Evolutionary conservation across 2,329 filamentous ascomycete genomes (phyloP).

Genomic region (Colletotrichum sojae): DNA sequence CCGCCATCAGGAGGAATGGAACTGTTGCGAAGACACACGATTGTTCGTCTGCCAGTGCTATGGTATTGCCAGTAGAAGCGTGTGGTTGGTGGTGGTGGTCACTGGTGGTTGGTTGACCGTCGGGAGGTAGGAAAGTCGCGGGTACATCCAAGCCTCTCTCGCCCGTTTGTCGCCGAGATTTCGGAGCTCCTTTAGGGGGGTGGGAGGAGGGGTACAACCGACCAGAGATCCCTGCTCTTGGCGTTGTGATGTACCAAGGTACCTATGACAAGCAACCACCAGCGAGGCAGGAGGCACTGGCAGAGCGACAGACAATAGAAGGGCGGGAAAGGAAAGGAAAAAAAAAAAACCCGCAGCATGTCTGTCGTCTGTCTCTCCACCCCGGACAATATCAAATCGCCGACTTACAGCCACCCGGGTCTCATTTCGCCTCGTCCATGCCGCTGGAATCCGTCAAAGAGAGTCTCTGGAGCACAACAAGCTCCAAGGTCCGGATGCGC

Average conservation of each 20-base stretch:
- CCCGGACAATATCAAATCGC: conserved; percentile 27
- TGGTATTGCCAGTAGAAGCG: neutral
- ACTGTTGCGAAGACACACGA: conserved; percentile 31
- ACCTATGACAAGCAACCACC: conserved; percentile 25
- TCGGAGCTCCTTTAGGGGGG: conserved; percentile 34
- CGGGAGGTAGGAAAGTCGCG: conserved; percentile 19
- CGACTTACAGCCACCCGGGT: conserved; percentile 10
- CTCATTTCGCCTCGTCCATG: conserved; percentile 14
- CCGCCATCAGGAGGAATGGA: conserved; percentile 37
- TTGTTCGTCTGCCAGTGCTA: conserved; percentile 27
- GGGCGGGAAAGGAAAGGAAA: neutral
- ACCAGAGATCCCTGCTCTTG: conserved; percentile 37
- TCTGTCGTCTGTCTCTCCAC: conserved; percentile 5
- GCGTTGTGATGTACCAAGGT: conserved; percentile 17
- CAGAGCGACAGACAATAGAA: neutral
- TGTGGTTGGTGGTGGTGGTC: neutral
- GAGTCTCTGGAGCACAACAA: conserved; percentile 2
- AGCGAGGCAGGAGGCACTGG: conserved; percentile 8
- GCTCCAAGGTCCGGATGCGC: conserved; percentile 15
- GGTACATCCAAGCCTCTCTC: conserved; percentile 30
- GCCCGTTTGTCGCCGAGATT: conserved; percentile 39
- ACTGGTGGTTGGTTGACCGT: neutral
- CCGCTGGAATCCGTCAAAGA: conserved; percentile 28
- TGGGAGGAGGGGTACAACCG: conserved; percentile 27
- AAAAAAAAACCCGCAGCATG: neutral